Base-by-base conservation (phyloP, 2,329 filamentous ascomycete genomes). In the Westerdykella ornata region DNA sequence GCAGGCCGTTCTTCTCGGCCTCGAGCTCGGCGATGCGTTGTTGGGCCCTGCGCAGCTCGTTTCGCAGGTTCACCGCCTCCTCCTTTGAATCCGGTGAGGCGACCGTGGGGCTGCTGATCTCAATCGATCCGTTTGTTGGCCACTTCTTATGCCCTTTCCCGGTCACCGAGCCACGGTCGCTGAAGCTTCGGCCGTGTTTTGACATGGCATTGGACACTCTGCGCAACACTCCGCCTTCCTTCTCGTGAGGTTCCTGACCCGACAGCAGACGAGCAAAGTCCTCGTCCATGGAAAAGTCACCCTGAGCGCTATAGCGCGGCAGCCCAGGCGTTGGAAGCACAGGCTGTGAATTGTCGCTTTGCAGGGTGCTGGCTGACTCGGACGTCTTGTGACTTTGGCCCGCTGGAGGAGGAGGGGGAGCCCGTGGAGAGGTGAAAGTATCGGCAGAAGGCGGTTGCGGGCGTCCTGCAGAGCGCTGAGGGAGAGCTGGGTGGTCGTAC, bases 261-360 rank as follows among this genome's bases (percentile, higher is more conserved):
- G 81, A 84, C 45, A 95, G 73, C 43, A 96, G 90, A 43, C 89
- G 83, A 40, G 86, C 85, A 80, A 96, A 88, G 60, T 97, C 92
- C 65, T 96, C 89, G 51, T 97, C 90, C 82, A 95, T 81, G 45
- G 85, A 92, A 59, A 96, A 92, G 51, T 94, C 88, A 41, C 82
- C 87, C 39, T 86, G 87, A 33, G 78, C 76, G 65, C 84, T 94
- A 46, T 78, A 70, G 29, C 70, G 69, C 11, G 71, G 72, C 37
- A 68, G 45, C n/a, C 46, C 52, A 19, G 51, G 50, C 13, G 44
- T 45, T n/a, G 56, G 44, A 18, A 54, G 48, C 7, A 41, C 47
- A 41, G 56, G 53, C 41, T 59, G 53, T 4, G 65, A 66, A 37
- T 40, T 60, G 44, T 59, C 68, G 47, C 64, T 73, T 33, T 67